Base-by-base conservation (phyloP, 2,329 filamentous ascomycete species). In the Hymenotorrendiella dingleyae region DNA sequence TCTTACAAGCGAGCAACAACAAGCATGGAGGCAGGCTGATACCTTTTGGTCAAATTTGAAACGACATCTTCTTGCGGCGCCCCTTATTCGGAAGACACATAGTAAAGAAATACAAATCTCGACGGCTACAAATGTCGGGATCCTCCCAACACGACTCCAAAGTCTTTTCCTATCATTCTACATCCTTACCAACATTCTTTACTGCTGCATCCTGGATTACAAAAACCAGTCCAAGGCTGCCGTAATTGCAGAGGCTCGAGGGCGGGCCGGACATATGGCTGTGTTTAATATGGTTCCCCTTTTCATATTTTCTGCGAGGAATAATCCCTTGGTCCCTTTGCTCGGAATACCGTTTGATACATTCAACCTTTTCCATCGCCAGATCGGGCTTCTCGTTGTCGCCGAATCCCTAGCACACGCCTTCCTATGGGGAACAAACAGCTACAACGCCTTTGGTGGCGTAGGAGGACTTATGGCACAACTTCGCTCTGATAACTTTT, bases 261-360 rank as follows among this genome's bases (percentile, higher is more conserved):
- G 83, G 64, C 76, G 84, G 26, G 80, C 78, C 22, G 84, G 84
- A 48, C 71, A 81, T 36, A 67, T 89, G 46, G 66, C 82, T 8
- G 74, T 79, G 32, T 74, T 86, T 61, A 89, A 89, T 68, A 85
- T 89, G 83, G 70, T 79, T 27, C 83, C 84, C 1, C 68, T 89
- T 4, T 83, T 87, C 63, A 60, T 88, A 30, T 69, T 87, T 57
- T 81, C 82, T 36, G 82, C 80, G 24, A 73, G 84, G 54, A 89
- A 89, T 67, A 89, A 88, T 64, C 84, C 84, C 11, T 70, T 89
- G 49, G 85, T 88, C 59, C 67, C 68, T 45, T 66, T 83, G 42
- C 71, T 86, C 38, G 78, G 78, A 48, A 81, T 89, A 52, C 84
- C 81, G 4, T 89, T 88, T 63, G 84, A 89, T 62, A 86, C 83